Evolutionary conservation across 2,329 filamentous ascomycete genomes (phyloP).

Genomic region (Pseudocercospora eumusae): DNA sequence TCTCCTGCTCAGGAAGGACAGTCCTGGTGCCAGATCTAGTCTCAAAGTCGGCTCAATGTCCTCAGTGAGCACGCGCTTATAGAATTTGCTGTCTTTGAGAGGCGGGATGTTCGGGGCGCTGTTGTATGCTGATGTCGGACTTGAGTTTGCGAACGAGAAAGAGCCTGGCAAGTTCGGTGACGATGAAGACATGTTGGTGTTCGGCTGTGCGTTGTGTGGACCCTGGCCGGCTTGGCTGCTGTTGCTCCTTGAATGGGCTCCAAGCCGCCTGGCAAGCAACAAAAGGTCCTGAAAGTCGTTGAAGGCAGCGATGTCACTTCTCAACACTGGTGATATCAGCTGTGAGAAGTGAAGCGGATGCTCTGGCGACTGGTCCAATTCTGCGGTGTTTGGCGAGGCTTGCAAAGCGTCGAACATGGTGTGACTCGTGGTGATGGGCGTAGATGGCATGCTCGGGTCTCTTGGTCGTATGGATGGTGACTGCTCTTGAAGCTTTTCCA

Average conservation of each 20-base stretch:
- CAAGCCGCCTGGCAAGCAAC: constrained; percentile 57
- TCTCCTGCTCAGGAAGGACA: constrained; percentile 90
- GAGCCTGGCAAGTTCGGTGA: constrained; percentile 48
- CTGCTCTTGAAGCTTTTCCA: constrained; percentile 81
- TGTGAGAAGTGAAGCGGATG: constrained; percentile 75
- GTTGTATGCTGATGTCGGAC: constrained; percentile 34
- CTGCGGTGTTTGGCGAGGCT: constrained; percentile 52
- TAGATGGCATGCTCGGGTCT: constrained; percentile 72
- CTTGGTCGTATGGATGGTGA: constrained; percentile 60
- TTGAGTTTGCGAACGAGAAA: constrained; percentile 42
- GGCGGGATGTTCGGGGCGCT: constrained; percentile 52
- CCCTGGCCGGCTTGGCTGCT: constrained; percentile 42
- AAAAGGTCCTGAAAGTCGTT: constrained; percentile 82
- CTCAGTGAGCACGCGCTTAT: constrained; percentile 83
- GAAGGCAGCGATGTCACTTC: constrained; percentile 77
- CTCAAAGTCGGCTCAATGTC: constrained; percentile 94
- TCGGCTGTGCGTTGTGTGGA: background rate
- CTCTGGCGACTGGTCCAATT: constrained; percentile 58
- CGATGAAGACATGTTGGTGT: constrained; percentile 18
- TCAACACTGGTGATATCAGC: constrained; percentile 77
- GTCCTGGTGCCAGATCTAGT: constrained; percentile 81
- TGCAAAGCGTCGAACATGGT: constrained; percentile 65
- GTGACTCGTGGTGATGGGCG: constrained; percentile 64
- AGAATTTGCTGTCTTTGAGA: constrained; percentile 89
- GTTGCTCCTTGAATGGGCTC: constrained; percentile 66